Evolutionary conservation across 208 protist genomes (phyloP), one percentile per base, ranked within the genome.

Genomic region (Crithidia acanthocephali): DNA sequence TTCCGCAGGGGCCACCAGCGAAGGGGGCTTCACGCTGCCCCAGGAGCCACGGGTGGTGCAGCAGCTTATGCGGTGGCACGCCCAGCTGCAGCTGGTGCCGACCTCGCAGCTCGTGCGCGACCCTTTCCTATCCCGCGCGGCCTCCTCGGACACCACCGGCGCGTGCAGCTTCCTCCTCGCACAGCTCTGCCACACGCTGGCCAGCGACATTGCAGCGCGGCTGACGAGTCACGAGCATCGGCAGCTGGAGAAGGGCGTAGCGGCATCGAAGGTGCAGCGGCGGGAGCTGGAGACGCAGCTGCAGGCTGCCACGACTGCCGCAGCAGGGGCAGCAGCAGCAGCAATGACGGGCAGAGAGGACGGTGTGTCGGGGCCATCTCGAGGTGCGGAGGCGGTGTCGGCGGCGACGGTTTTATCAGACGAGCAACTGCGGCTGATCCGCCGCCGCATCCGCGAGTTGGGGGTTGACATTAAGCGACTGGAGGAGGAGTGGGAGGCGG

Each of bases 41-140:
- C 50, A 61, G 42, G 67, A 67, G 27, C 83, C 85, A 20, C 69
- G 71, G 0, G 82, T 91, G 27, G 75, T 95, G 5, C 79, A 86
- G 35, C 85, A 85, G 52, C 76, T 92, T 23, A 76, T 92, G 71
- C 20, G 56, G 55, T 95, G 90, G 90, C 72, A 76, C 37, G 57
- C 42, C 6, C 81, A 87, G 40, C 72, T 81, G 2, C 80, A 76
- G 35, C 63, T 87, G 2, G 72, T 83, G 56, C 85, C 90, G 27
- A 61, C 87, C 20, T 90, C 90, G n/a, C 81, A 86, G 30, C 62
- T 93, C 28, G 86, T 95, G 47, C 87, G 87, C 35, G 91, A 95
- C 71, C 74, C 73, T 2, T 84, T 87, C 52, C 75, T 95, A 13
- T 74, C 85, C 7, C 62, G 74, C 23, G 74, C 74, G 8, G 48